Conservation (phyloP, 2,329 filamentous ascomycete genomes). For the Phoma herbarum region DNA sequence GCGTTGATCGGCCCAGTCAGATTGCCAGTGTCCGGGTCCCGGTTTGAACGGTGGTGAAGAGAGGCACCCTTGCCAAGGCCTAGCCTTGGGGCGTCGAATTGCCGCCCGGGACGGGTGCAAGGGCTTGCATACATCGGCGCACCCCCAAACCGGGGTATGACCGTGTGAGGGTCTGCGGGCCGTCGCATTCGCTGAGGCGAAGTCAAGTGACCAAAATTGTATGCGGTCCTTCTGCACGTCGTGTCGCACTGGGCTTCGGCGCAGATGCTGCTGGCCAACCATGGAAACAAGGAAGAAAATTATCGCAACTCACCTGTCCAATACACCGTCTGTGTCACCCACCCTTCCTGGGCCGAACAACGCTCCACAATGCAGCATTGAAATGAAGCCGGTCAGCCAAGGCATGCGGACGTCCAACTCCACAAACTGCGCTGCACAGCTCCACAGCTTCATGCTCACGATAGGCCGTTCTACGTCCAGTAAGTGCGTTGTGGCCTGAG, state of each 20-base stretch:
- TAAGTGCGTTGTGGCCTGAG: conserved; percentile 46
- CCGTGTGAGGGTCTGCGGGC: conserved; percentile 48
- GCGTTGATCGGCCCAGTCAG: conserved; percentile 24
- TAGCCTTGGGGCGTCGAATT: conserved; percentile 47
- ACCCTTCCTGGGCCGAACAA: conserved; percentile 78
- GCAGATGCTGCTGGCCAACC: conserved; percentile 43
- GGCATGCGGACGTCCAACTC: conserved; percentile 85
- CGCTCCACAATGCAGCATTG: conserved; percentile 77
- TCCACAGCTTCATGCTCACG: conserved; percentile 79
- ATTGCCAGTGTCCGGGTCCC: conserved; percentile 27
- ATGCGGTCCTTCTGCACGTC: conserved; percentile 60
- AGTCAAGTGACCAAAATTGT: conserved; percentile 68
- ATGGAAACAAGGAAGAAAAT: conserved; percentile 38
- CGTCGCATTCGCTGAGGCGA: conserved; percentile 54
- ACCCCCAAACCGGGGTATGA: conserved; percentile 43
- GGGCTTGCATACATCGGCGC: conserved; percentile 47
- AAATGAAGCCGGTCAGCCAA: conserved; percentile 81
- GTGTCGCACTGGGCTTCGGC: conserved; percentile 38
- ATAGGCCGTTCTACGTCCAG: conserved; percentile 66
- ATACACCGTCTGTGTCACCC: conserved; percentile 75
- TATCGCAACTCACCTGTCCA: conserved; percentile 83
- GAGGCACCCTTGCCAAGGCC: conserved; percentile 37
- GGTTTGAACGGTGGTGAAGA: conserved; percentile 28
- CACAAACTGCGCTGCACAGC: conserved; percentile 74
- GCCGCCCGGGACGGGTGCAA: conserved; percentile 49